Conservation (phyloP, 1,284 basidiomycete genomes). For the Microbotryomycetes sp. region DNA sequence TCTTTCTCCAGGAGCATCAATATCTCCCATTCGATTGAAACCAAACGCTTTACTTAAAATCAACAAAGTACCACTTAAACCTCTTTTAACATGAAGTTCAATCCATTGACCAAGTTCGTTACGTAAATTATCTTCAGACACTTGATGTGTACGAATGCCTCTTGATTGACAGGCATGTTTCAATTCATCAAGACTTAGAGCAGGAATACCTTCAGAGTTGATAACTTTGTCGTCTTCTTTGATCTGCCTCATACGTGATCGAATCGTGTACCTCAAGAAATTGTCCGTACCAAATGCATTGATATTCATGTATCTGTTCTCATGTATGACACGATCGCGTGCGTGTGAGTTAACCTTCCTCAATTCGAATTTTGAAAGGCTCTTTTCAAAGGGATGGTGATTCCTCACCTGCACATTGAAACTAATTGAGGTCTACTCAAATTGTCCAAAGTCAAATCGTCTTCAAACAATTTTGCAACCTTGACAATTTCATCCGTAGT, state of each 20-base stretch:
- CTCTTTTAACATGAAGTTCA: constrained; percentile 71
- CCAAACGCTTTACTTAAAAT: constrained; percentile 90
- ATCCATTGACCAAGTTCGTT: constrained; percentile 94
- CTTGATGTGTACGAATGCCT: constrained; percentile 71
- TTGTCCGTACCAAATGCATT: constrained; percentile 99
- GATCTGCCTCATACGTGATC: constrained; percentile 73
- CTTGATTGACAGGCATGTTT: constrained; percentile 89
- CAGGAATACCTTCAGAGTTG: constrained; percentile 78
- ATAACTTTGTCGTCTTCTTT: constrained; percentile 88
- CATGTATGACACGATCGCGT: neutral
- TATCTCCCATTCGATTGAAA: constrained; percentile 61
- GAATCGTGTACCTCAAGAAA: constrained; percentile 90
- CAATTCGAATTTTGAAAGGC: too few relatives aligned
- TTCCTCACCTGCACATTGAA: constrained; percentile 71
- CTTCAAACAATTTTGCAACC: constrained; percentile 94
- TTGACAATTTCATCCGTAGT: constrained; percentile 82
- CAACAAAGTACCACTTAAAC: constrained; percentile 88
- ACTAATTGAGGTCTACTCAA: constrained; percentile 93
- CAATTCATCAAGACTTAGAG: constrained; percentile 81
- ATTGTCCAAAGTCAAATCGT: constrained; percentile 96
- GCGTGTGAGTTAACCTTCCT: neutral
- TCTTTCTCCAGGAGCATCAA: constrained; percentile 52
- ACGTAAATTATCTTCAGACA: constrained; percentile 51
- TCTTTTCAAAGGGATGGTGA: too few relatives aligned
- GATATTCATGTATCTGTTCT: constrained; percentile 74